A percentile compares a stretch with the other conserved stretches of the same genome.
phyloP scores from a whole-genome alignment of 176 grass and related monocot genomes.

The Avena sativa region DNA sequence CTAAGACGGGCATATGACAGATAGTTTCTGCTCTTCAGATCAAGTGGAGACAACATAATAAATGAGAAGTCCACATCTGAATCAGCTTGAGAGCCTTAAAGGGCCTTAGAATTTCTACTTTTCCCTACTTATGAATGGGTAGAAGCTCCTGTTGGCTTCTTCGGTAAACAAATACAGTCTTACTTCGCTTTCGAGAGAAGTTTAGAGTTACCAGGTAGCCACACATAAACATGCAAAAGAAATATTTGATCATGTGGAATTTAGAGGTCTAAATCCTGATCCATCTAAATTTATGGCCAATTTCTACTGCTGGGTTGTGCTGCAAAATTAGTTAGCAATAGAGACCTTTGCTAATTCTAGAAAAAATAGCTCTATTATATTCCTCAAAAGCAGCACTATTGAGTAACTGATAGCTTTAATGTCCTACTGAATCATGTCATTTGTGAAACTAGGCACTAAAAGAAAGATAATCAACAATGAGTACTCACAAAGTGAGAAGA shows the following conservation, averaged over 20 bases:
- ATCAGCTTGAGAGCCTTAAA: not conserved
- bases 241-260: not conserved
- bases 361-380: not conserved
- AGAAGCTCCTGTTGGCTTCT: not conserved
- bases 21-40: not conserved
- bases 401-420: not conserved
- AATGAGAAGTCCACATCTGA: not conserved
- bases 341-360: not conserved
- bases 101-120: not conserved
- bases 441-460: constrained; percentile 6
- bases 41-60: not conserved
- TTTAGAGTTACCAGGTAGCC: not conserved
- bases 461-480: constrained; percentile 13
- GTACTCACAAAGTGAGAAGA: constrained; percentile 77
- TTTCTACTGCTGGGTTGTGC: not conserved
- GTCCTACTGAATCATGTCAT: not conserved
- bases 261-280: not conserved
- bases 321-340: not conserved
- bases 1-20: not conserved
- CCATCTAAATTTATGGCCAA: not conserved
- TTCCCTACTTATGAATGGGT: not conserved
- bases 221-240: constrained; percentile 4
- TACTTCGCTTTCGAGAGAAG: not conserved
- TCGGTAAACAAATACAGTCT: not conserved
- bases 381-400: constrained; percentile 3